Evolutionary conservation across 495 filamentous ascomycete genomes (phyloP).

Genomic region (Aspergillus conjunctus): DNA sequence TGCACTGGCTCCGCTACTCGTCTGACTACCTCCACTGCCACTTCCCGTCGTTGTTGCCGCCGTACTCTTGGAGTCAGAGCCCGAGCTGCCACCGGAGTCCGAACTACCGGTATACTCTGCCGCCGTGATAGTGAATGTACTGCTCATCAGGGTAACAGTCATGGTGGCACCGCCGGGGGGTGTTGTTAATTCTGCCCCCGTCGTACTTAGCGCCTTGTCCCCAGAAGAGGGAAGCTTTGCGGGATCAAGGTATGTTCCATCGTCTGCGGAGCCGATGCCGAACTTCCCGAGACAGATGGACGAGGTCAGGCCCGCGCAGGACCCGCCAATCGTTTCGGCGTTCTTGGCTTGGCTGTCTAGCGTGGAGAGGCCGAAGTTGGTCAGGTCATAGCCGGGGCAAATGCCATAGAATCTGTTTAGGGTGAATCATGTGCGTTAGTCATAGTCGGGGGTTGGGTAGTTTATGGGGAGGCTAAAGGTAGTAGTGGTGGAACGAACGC

Average conservation of each 20-base stretch:
- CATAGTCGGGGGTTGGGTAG: background rate
- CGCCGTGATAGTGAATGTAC: slow-evolving; percentile 4
- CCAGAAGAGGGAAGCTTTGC: background rate
- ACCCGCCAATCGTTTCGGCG: background rate
- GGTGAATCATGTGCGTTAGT: too few species aligned
- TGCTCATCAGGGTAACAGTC: background rate
- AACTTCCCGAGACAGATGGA: slow-evolving; percentile 1
- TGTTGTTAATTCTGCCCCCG: background rate
- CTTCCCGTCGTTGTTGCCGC: background rate
- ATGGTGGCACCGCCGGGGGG: slow-evolving; percentile 4
- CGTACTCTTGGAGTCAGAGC: background rate
- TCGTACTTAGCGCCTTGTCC: slow-evolving; percentile 1
- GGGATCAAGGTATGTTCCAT: slow-evolving; percentile 7
- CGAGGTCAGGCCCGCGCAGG: background rate
- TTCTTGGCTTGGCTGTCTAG: background rate
- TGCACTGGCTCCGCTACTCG: background rate
- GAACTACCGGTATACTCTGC: slow-evolving; percentile 5
- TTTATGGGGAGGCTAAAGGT: background rate
- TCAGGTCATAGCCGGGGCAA: slow-evolving; percentile 2
- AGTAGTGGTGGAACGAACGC: background rate
- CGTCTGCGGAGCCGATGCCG: slow-evolving; percentile 4
- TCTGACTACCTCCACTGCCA: background rate
- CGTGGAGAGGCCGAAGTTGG: slow-evolving; percentile 1
- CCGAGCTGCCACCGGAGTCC: background rate
- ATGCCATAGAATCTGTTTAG: background rate